Base-by-base conservation (phyloP, 139 green algal genomes). In the Auxenochlorella pyrenoidosa region DNA sequence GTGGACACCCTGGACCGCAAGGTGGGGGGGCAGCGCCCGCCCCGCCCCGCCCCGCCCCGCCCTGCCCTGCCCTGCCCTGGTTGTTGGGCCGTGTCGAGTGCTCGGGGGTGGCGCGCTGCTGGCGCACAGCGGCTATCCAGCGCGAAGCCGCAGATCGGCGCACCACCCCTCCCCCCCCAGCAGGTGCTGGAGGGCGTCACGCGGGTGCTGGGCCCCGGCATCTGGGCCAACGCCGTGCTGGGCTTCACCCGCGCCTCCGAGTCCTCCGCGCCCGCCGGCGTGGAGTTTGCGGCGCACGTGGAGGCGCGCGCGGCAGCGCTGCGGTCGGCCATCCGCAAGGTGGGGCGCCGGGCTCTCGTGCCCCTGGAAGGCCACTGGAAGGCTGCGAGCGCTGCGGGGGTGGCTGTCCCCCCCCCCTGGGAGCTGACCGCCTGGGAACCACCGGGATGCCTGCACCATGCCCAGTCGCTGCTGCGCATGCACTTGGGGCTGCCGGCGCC, bases 181-280 rank as follows among this genome's bases (percentile, higher is more conserved):
- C 88, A 94, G 86, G 79, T 91, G 5, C 86, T 95, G 19, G 73
- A 89, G 44, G 92, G 85, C 38, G 71, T 96, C 36, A 90, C 88
- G 16, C 77, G 88, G 22, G 82, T 87, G 28, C 87, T 96, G 34
- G 93, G 94, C 15, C 34, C 80, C 22, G 51, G 87, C 47, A 84
- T 97, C n/a, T 97, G 94, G 94, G 83, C 88, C 36, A 92, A 93
- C 19, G 87, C 87, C 54, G 68, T 95, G 44, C 75, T 97, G 32
- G 90, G 82, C 30, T 90, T 97, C 43, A 95, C 92, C 34, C 93
- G 93, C 85, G 91, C 81, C 60, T 59, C n/a, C 19, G 81, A 86
- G 54, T 59, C 63, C 6, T 63, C 73, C 5, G 40, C 81, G 24
- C 88, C 86, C 21, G 38, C 73, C 13, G 84, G 84, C 41, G 71